Percentiles rank a stretch among this genome's conserved stretches.
Conservation (phyloP, 192 early-diverging fungal genomes). For the Gorgonomyces haynaldii region DNA sequence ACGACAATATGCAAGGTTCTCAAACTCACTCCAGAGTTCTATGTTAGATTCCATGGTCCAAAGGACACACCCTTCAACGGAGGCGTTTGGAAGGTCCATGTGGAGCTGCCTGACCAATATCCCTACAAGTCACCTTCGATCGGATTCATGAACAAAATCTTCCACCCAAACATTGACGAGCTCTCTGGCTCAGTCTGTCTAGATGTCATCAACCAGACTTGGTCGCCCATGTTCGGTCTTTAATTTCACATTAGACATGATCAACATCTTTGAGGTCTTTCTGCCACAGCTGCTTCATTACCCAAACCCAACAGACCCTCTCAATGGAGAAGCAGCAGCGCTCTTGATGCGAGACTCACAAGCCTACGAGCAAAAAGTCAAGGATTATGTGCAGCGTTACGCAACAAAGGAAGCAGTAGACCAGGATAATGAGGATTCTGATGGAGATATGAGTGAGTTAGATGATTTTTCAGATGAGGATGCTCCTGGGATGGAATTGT, state of each 20-base stretch:
- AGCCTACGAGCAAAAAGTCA: slow-evolving; percentile 87
- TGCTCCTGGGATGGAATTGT: slow-evolving; percentile 73
- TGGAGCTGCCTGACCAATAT: slow-evolving; percentile 97
- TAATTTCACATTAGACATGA: slow-evolving; percentile 62
- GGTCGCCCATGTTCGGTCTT: slow-evolving; percentile 98
- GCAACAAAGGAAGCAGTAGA: slow-evolving; percentile 82
- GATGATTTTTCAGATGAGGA: slow-evolving; percentile 74
- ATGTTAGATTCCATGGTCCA: slow-evolving; percentile 86
- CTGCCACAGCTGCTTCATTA: slow-evolving; percentile 94
- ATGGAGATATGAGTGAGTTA: slow-evolving; percentile 58
- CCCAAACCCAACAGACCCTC: slow-evolving; percentile 97
- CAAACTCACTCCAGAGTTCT: slow-evolving; percentile 60
- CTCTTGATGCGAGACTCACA: slow-evolving; percentile 87
- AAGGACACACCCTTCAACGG: slow-evolving; percentile 90
- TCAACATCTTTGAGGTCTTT: slow-evolving; percentile 99
- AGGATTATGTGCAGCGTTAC: slow-evolving; percentile 72
- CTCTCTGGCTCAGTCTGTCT: slow-evolving; percentile 95
- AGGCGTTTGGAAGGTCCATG: slow-evolving; percentile 95
- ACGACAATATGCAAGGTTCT: slow-evolving; percentile 91
- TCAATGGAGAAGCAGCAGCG: slow-evolving; percentile 98
- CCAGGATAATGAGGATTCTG: slow-evolving; percentile 44
- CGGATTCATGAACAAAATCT: slow-evolving; percentile 98
- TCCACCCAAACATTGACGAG: slow-evolving; percentile 99
- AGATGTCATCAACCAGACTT: slow-evolving; percentile 99
- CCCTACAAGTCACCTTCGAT: slow-evolving; percentile 99